Evolutionary conservation across 495 filamentous ascomycete species (phyloP), one percentile per base, ranked within the genome.

Genomic region (Tuber aestivum): DNA sequence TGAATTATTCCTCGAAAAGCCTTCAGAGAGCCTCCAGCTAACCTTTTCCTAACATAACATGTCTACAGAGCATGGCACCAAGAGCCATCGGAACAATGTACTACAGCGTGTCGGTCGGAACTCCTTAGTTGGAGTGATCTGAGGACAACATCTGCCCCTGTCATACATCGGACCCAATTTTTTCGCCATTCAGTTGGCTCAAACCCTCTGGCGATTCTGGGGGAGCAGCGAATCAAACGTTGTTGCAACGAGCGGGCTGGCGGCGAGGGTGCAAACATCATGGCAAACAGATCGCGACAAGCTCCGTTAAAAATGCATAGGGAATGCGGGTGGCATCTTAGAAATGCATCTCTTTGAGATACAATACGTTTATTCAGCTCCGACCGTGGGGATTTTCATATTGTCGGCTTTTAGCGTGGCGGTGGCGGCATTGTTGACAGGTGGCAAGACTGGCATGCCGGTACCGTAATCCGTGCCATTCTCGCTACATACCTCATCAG

Each of bases 191-290:
- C 56, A 41, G 69, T 79, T 76, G 70, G 56, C 42, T 72, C 72
- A 73, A 50, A 35, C 70, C 48, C 70, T 32, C 42, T 42, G 44
- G 77, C 56, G n/a, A 48, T 65, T 50, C 38, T 76, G 40, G 65
- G 61, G 21, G 42, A 70, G 45, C 70, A 38, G 77, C 72, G 76
- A 75, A 79, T 79, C 78, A 75, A 75, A 48, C 72, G 69, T 41
- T 65, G 75, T 74, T 70, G 75, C 75, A 68, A 70, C 69, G 73
- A 35, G 56, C 56, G 56, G 27, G 61, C 77, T 68, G 69, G 72
- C n/a, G 68, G 48, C n/a, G 68, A 40, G 70, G 37, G 71, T 69
- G 18, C 74, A 56, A 65, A 23, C 71, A 61, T 27, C 44, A 75
- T 70, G 69, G 69, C 50, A 78, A 72, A 78, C 76, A 79, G 41